phyloP scores from a whole-genome alignment of 352 stramenopile species.

The Phytophthora chlamydospora region DNA sequence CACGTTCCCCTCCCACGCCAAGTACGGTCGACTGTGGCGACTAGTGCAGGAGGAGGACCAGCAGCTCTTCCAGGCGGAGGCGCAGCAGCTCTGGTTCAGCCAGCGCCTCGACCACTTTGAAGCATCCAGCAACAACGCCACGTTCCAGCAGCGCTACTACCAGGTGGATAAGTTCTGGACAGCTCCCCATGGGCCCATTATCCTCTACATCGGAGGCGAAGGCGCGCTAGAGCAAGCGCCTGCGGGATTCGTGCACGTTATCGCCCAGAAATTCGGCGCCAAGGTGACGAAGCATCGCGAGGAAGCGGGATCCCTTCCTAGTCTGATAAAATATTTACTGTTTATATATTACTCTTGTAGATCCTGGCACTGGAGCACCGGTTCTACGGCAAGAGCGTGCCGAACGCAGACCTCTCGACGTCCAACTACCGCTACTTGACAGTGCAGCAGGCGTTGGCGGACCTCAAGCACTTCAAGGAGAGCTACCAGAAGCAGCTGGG shows the following conservation, averaged over 20 bases:
- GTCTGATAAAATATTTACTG: slow-evolving; percentile 5
- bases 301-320: not conserved
- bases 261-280: slow-evolving; percentile 77
- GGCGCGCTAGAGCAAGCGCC: slow-evolving; percentile 65
- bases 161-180: slow-evolving; percentile 69
- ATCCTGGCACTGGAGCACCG: slow-evolving; percentile 88
- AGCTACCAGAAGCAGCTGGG: slow-evolving; percentile 56
- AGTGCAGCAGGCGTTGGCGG: slow-evolving; percentile 85
- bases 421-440: slow-evolving; percentile 79
- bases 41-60: slow-evolving; percentile 58
- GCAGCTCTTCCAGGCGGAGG: slow-evolving; percentile 41
- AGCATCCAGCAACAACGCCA: slow-evolving; percentile 29
- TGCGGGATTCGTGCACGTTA: slow-evolving; percentile 67
- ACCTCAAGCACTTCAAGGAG: slow-evolving; percentile 87
- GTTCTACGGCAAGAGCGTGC: slow-evolving; percentile 88
- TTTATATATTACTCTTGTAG: slow-evolving; percentile 22
- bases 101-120: slow-evolving; percentile 75
- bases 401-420: slow-evolving; percentile 75
- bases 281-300: slow-evolving; percentile 43
- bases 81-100: slow-evolving; percentile 67
- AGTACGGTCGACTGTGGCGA: slow-evolving; percentile 57
- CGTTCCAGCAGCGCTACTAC: slow-evolving; percentile 84
- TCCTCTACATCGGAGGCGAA: slow-evolving; percentile 89
- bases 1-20: slow-evolving; percentile 49
- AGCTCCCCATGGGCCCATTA: slow-evolving; percentile 60